Evolutionary conservation across 1,139 yeast genomes (phyloP).

Genomic region (Geotrichum carabidarum): DNA sequence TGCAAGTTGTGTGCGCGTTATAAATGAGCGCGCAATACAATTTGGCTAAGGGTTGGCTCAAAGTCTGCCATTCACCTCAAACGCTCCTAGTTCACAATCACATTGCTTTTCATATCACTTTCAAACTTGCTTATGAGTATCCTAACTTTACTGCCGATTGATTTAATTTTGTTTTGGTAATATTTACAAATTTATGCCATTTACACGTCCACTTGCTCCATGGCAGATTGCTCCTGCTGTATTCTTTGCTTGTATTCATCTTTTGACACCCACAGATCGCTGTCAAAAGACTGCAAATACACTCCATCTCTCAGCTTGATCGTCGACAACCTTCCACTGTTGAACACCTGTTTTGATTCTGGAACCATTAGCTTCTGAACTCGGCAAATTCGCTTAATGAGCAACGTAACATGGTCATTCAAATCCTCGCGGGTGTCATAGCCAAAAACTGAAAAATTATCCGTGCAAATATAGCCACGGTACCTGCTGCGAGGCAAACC

Average conservation of each 20-base stretch:
- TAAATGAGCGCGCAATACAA: too few relatives aligned
- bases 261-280: background rate
- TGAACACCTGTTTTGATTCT: background rate
- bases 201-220: too few relatives aligned
- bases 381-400: background rate
- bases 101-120: too few relatives aligned
- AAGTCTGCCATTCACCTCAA: too few relatives aligned
- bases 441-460: background rate
- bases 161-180: background rate
- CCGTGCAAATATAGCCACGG: slow-evolving; percentile 1
- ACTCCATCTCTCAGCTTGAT: background rate
- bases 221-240: background rate
- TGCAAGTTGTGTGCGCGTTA: too few relatives aligned
- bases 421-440: background rate
- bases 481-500: background rate
- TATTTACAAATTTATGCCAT: background rate
- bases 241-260: background rate
- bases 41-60: too few relatives aligned
- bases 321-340: background rate
- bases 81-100: too few relatives aligned
- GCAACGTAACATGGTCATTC: background rate
- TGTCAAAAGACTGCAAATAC: background rate
- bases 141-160: too few relatives aligned
- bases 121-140: too few relatives aligned
- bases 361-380: background rate